These are phyloP conservation scores for Lipomyces starkeyi DNA, from an alignment of 805 yeast species.

Conservation along the genomic window DNA sequence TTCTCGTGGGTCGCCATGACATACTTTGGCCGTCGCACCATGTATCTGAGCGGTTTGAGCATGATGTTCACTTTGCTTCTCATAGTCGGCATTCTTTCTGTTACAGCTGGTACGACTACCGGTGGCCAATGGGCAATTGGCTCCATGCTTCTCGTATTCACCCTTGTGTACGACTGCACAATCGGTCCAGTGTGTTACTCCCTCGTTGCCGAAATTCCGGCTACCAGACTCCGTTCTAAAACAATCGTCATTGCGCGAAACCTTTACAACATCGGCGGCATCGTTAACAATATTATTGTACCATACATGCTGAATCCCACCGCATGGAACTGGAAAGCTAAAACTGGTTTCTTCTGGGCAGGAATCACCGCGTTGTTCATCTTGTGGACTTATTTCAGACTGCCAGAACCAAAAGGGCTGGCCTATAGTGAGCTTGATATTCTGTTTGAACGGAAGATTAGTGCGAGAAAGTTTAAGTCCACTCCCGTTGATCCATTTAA, in stretches of 20 bases:
- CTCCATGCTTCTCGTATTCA: slow-evolving; percentile 53
- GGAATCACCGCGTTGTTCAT: slow-evolving; percentile 47
- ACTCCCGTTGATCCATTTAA: slow-evolving; percentile 17
- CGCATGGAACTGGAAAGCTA: slow-evolving; percentile 17
- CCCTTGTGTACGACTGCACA: slow-evolving; percentile 48
- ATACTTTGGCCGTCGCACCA: slow-evolving; percentile 23
- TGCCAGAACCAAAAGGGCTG: slow-evolving; percentile 65
- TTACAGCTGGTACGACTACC: slow-evolving; percentile 30
- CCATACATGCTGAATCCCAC: slow-evolving; percentile 59
- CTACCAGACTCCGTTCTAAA: slow-evolving; percentile 51
- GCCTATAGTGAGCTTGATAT: slow-evolving; percentile 66
- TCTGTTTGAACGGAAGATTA: slow-evolving; percentile 51
- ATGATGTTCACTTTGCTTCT: slow-evolving; percentile 20
- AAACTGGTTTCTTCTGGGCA: slow-evolving; percentile 41
- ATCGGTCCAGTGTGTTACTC: slow-evolving; percentile 52
- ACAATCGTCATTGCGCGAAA: slow-evolving; percentile 52
- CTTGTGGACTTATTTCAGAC: slow-evolving; percentile 56
- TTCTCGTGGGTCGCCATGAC: slow-evolving; percentile 18
- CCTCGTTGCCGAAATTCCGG: slow-evolving; percentile 53
- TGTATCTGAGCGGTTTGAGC: slow-evolving; percentile 34
- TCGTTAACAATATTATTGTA: slow-evolving; percentile 37
- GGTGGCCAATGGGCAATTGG: slow-evolving; percentile 45
- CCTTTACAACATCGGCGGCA: slow-evolving; percentile 37
- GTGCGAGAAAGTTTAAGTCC: slow-evolving; percentile 43
- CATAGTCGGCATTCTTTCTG: slow-evolving; percentile 32